Conservation (phyloP, 2,329 filamentous ascomycete genomes). For the Fusarium tuaranense region DNA sequence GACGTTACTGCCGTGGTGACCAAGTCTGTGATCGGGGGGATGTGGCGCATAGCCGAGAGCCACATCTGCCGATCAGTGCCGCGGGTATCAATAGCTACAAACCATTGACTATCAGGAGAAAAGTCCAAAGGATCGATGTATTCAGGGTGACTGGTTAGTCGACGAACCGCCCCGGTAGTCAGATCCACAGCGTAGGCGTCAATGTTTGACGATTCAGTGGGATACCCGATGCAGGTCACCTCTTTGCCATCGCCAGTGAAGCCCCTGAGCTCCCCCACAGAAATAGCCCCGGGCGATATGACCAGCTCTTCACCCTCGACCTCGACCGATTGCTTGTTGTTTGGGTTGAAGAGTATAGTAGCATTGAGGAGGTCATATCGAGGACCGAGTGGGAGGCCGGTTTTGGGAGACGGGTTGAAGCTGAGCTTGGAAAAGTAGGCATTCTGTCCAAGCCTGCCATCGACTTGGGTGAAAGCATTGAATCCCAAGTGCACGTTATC, state of each 20-base stretch:
- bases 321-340: background rate
- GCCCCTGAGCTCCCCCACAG: background rate
- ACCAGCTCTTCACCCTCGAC: background rate
- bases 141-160: background rate
- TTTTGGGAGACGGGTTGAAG: background rate
- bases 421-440: background rate
- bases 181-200: background rate
- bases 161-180: background rate
- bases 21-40: background rate
- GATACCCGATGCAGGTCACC: background rate
- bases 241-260: background rate
- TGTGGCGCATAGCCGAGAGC: background rate
- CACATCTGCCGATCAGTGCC: background rate
- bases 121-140: background rate
- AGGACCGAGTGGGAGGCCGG: background rate
- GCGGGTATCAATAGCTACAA: background rate
- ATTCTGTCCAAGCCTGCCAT: background rate
- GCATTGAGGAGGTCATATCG: background rate
- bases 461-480: background rate
- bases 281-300: background rate
- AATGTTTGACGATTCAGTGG: background rate
- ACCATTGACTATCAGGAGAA: background rate
- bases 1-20: background rate
- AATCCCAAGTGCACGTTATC: slow-evolving; percentile 54
- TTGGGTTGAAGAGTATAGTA: background rate